phyloP scores from a whole-genome alignment of 75 land plant species.

The Isoetes taiwanensis region DNA sequence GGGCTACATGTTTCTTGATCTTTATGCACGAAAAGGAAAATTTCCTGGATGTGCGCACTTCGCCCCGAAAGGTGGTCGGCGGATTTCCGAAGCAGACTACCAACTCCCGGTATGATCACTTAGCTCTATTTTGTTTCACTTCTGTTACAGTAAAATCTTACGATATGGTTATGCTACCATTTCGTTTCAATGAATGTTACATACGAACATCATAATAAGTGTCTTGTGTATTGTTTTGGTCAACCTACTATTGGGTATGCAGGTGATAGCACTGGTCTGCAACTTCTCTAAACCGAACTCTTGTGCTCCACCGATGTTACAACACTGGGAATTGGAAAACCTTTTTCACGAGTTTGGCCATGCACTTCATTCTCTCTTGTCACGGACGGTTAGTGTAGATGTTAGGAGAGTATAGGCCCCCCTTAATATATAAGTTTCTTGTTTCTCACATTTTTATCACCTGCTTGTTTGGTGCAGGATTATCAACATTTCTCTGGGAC shows the following conservation, averaged over 20 bases:
- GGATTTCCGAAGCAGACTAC: constrained; percentile 56
- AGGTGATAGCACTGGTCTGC: constrained; percentile 94
- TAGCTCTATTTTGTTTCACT: not conserved
- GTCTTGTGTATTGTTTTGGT: too few relatives aligned
- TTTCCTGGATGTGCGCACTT: constrained; percentile 94
- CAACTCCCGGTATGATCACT: constrained; percentile 78
- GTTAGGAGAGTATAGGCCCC: not conserved
- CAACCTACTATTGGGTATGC: too few relatives aligned
- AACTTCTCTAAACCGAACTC: constrained; percentile 46
- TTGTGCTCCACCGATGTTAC: constrained; percentile 33
- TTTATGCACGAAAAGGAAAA: constrained; percentile 65
- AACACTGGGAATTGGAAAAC: constrained; percentile 81
- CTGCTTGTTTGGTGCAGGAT: constrained; percentile 32
- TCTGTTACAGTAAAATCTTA: not conserved
- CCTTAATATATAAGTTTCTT: not conserved
- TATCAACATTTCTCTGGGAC: constrained; percentile 99
- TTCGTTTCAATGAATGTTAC: not conserved
- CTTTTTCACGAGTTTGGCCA: constrained; percentile 99
- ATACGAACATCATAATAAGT: too few relatives aligned
- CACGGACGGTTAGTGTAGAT: constrained; percentile 56
- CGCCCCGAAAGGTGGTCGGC: constrained; percentile 84
- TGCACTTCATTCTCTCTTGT: constrained; percentile 90
- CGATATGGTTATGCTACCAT: not conserved
- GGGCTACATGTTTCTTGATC: constrained; percentile 82
- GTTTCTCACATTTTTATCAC: not conserved